Conservation (phyloP, 257 asterid species). For the Salvia miltiorrhiza region DNA sequence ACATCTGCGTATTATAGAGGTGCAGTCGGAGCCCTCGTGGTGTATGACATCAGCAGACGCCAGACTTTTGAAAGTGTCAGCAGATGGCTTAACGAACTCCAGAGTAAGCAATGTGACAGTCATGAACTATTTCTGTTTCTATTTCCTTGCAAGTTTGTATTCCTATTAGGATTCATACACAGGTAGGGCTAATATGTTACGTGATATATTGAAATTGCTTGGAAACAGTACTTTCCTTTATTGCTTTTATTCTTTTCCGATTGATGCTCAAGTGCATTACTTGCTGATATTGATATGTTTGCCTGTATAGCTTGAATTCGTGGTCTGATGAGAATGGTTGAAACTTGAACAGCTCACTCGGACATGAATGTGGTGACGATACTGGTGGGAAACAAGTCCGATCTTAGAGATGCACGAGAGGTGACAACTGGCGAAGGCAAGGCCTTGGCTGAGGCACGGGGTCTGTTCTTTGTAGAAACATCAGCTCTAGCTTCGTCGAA, state of each 20-base stretch:
- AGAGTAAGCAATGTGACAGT: slow-evolving; percentile 48
- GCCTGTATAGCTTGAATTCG: background rate
- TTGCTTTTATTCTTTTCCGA: too few relatives aligned
- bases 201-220: too few relatives aligned
- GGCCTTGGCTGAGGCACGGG: slow-evolving; percentile 70
- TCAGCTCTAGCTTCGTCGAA: slow-evolving; percentile 87
- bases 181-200: too few relatives aligned
- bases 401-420: slow-evolving; percentile 80
- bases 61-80: slow-evolving; percentile 69
- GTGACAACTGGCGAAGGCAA: slow-evolving; percentile 77
- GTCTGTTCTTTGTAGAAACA: slow-evolving; percentile 76
- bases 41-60: slow-evolving; percentile 78
- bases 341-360: slow-evolving; percentile 58
- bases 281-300: background rate
- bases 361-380: slow-evolving; percentile 86
- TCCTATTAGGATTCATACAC: too few relatives aligned
- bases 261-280: too few relatives aligned
- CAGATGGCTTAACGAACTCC: slow-evolving; percentile 86
- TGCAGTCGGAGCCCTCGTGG: slow-evolving; percentile 89
- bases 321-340: slow-evolving; percentile 3
- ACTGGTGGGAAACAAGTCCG: slow-evolving; percentile 84
- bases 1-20: slow-evolving; percentile 93
- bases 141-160: too few relatives aligned
- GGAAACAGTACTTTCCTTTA: too few relatives aligned
- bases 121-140: background rate